These are phyloP conservation scores for Myriosclerotinia curreyana DNA, from an alignment of 2,329 filamentous ascomycete species.

Conservation along the genomic window DNA sequence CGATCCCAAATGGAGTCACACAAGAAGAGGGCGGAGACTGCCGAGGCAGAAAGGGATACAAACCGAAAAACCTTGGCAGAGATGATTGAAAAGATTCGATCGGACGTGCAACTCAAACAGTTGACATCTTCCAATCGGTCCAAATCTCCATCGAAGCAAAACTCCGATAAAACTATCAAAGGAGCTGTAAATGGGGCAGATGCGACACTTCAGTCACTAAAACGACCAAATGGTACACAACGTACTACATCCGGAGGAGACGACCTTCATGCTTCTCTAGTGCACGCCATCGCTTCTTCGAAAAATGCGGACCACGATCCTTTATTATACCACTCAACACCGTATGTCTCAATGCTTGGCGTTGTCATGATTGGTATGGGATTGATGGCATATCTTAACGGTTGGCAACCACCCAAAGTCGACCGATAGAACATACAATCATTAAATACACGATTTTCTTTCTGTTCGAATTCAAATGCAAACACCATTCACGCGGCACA, in stretches of 20 bases:
- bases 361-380: conserved; percentile 80
- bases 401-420: conserved; percentile 58
- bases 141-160: conserved; percentile 22
- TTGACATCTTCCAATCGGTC: conserved; percentile 30
- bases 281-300: conserved; percentile 11
- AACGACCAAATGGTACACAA: conserved; percentile 19
- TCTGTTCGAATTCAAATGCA: conserved; percentile 9
- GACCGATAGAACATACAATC: conserved; percentile 32
- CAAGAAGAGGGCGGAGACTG: conserved; percentile 72
- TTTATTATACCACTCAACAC: conserved; percentile 56
- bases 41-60: conserved; percentile 72
- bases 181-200: conserved; percentile 22
- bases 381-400: conserved; percentile 82
- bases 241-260: conserved; percentile 25
- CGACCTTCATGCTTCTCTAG: conserved; percentile 16
- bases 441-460: conserved; percentile 10
- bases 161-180: conserved; percentile 17
- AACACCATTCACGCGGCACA: background rate
- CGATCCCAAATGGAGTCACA: conserved; percentile 55
- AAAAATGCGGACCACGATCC: conserved; percentile 46
- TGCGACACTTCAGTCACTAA: conserved; percentile 21
- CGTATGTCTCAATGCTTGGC: conserved; percentile 78
- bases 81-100: conserved; percentile 80
- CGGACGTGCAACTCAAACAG: conserved; percentile 51
- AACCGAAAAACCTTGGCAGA: conserved; percentile 75